Conservation (phyloP, 306 rosid species). For the Calophaca sinica region DNA sequence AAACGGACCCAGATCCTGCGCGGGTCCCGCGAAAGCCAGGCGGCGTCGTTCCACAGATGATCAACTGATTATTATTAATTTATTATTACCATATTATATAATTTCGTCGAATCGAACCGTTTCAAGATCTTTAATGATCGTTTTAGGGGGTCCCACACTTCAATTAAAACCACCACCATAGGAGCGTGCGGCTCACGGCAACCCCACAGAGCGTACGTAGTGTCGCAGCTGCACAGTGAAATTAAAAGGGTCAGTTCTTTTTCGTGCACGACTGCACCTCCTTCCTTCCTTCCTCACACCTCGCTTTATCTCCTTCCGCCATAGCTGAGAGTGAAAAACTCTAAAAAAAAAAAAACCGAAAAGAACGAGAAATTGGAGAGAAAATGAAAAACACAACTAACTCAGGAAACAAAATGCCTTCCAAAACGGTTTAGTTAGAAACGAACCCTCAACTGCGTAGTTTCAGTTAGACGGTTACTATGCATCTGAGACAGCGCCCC, state of each 20-base stretch:
- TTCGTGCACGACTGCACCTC: slow-evolving; percentile 32
- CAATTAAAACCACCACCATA: not conserved
- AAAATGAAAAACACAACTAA: not conserved
- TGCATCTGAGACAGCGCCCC: slow-evolving; percentile 53
- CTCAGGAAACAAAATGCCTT: slow-evolving; percentile 37
- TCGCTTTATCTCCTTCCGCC: not conserved
- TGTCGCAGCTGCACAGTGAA: not conserved
- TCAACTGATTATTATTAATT: not conserved
- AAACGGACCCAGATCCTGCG: not conserved
- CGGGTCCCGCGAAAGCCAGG: not conserved
- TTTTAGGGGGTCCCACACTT: slow-evolving; percentile 17
- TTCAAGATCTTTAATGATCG: not conserved
- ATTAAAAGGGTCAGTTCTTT: slow-evolving; percentile 43
- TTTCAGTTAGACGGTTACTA: slow-evolving; percentile 31
- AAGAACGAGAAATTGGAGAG: slow-evolving; percentile 30
- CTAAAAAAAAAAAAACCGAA: not conserved
- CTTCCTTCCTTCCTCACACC: not conserved
- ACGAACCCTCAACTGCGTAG: not conserved
- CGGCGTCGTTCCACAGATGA: slow-evolving; percentile 12
- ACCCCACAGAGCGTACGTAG: slow-evolving; percentile 40
- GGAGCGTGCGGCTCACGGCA: slow-evolving; percentile 15
- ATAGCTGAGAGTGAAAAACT: not conserved
- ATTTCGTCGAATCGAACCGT: not conserved
- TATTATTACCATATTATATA: no score
- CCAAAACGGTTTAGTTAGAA: slow-evolving; percentile 6